Conservation (phyloP, 345 rosid genomes). For the Lepidium sativum region DNA sequence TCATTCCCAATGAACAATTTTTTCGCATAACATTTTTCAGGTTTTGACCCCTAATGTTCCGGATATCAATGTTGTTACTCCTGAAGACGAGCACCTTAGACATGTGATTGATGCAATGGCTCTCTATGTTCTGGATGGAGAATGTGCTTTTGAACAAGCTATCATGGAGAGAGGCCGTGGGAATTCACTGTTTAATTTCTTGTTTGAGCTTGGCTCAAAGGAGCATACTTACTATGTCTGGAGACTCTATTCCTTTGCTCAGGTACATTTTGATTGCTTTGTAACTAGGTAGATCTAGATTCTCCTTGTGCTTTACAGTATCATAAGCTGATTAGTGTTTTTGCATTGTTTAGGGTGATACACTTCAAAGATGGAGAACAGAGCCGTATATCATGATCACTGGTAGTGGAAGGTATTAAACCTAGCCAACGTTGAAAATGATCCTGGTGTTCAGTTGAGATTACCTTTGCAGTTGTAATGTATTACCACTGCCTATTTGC, state of each 20-base stretch:
- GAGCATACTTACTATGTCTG: slow-evolving; percentile 96
- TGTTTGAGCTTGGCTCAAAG: slow-evolving; percentile 92
- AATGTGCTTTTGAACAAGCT: slow-evolving; percentile 98
- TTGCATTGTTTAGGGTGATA: slow-evolving; percentile 63
- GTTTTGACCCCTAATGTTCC: slow-evolving; percentile 98
- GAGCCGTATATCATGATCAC: slow-evolving; percentile 98
- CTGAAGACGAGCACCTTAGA: slow-evolving; percentile 75
- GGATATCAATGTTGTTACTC: slow-evolving; percentile 83
- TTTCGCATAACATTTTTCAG: slow-evolving; percentile 27
- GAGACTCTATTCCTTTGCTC: slow-evolving; percentile 98
- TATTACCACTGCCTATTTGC: not conserved
- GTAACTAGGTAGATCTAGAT: not conserved
- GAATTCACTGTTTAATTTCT: slow-evolving; percentile 79
- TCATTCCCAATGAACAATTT: not conserved
- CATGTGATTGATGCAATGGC: slow-evolving; percentile 98
- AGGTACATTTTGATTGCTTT: slow-evolving; percentile 38
- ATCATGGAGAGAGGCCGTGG: slow-evolving; percentile 99
- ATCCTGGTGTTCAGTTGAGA: not conserved
- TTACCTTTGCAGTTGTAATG: not conserved
- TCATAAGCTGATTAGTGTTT: not conserved
- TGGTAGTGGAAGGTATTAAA: slow-evolving; percentile 91
- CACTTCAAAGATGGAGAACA: slow-evolving; percentile 96
- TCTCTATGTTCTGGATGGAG: slow-evolving; percentile 92
- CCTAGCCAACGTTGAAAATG: not conserved
- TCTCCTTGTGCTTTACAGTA: not conserved